Evolutionary conservation across 169 alveolate genomes (phyloP).

Genomic region (Besnoitia besnoiti): DNA sequence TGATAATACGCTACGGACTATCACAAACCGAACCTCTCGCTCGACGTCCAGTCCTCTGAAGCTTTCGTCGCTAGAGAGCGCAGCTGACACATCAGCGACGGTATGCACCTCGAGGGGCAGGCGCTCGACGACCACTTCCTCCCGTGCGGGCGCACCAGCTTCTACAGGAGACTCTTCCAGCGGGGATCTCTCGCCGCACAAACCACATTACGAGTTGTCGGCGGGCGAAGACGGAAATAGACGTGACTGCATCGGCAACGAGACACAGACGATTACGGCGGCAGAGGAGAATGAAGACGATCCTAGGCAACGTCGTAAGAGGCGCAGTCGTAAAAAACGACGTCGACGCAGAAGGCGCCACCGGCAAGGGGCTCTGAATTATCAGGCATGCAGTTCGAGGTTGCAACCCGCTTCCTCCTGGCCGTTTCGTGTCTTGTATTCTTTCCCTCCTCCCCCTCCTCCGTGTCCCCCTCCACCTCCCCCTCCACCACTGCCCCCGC

Average conservation of each 20-base stretch:
- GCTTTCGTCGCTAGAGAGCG: background rate
- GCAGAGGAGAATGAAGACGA: background rate
- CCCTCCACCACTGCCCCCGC: conserved; percentile 7
- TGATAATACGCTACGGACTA: too few relatives aligned
- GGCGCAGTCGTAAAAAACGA: background rate
- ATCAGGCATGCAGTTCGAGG: background rate
- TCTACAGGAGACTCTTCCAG: background rate
- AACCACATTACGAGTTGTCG: background rate
- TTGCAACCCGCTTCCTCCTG: background rate
- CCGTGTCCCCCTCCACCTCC: conserved; percentile 1
- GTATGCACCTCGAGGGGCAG: background rate
- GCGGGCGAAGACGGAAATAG: background rate
- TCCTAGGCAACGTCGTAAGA: background rate
- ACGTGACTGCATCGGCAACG: background rate
- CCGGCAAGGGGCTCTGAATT: background rate
- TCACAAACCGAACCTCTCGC: background rate
- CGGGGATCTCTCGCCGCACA: background rate
- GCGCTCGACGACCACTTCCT: background rate
- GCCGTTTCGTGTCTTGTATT: background rate
- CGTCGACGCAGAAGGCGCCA: background rate
- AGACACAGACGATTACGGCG: background rate
- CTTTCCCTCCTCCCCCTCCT: background rate
- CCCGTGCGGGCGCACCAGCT: background rate
- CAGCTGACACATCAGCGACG: background rate
- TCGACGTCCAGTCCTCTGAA: background rate